A percentile compares a stretch with the other conserved stretches of the same genome.
Evolutionary conservation across 495 filamentous ascomycete genomes (phyloP).

Genomic region (Hypoxylon intermedium): DNA sequence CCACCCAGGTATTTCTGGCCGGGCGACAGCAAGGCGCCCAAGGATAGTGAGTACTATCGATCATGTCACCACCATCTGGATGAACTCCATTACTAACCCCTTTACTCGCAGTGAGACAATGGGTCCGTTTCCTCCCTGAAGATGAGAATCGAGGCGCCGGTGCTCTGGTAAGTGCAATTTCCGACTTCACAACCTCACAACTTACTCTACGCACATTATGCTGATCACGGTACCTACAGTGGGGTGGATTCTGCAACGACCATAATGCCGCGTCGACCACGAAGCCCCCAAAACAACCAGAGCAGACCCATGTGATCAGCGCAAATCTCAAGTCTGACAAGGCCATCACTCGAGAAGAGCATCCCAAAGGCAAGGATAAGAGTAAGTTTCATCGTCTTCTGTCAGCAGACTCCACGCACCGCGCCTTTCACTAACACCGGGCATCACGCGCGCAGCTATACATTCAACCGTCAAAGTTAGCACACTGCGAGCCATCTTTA

Average conservation of each 20-base stretch:
- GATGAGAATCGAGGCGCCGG: background rate
- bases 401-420: background rate
- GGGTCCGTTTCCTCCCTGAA: background rate
- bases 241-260: background rate
- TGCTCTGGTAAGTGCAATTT: background rate
- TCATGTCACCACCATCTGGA: background rate
- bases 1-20: background rate
- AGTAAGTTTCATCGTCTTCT: background rate
- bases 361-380: slow-evolving; percentile 2
- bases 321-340: slow-evolving; percentile 1
- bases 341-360: background rate
- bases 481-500: background rate
- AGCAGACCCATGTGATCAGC: background rate
- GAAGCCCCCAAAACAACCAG: background rate
- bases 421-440: background rate
- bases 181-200: background rate
- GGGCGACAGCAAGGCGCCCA: background rate
- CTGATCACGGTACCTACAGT: background rate
- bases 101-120: slow-evolving; percentile 1
- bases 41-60: background rate
- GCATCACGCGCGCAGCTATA: background rate
- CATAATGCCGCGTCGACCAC: background rate
- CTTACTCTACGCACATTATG: background rate
- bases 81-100: background rate
- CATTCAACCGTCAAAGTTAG: slow-evolving; percentile 1